Evolutionary conservation across 1,284 basidiomycete genomes (phyloP), one percentile per base, ranked within the genome.

Genomic region (Trichosporon inkin): DNA sequence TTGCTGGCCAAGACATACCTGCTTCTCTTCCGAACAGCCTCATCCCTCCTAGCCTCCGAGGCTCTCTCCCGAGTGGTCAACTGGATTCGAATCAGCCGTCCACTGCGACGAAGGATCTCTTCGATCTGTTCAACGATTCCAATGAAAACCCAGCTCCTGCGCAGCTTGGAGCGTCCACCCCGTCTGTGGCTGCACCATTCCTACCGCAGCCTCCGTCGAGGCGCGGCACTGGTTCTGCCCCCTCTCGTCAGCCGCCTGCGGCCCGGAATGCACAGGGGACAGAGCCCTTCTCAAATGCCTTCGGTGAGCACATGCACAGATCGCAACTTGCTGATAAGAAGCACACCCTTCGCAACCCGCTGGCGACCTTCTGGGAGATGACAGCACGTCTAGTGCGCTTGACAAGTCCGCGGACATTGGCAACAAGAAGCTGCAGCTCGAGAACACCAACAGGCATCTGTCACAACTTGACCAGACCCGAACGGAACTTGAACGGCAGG

Each of bases 1-100:
- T 98, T 2, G 83, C 85, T 1, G 95, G 95, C n/a, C 86, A 86
- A 64, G 87, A 90, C 1, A 78, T 95, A 22, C 96, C 96, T 0
- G 63, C 81, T 0, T 77, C 80, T 22, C 82, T 99, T 16, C 92
- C 93, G 0, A 73, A 76, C 22, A 84, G 85, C 37, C 82, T 99
- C 44, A 77, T 97, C 10, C 95, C 96, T 5, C 93, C 93, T 0
- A 67, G 68, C 1, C 62, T 79, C 11, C 69, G 78, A n/a, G 44
- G 44, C 14, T 16, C 24, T 2, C 22, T n/a, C 20, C 11, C 41
- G 3, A 16, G 3, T 8, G 44, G 16, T 3, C 44, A 16, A 14
- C 7, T 22, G 13, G 44, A 49, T 14, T 22, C 16, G 11, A 28
- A 22, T 17, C 40, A 37, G 22, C 51, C 51, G 8, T 53, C 59